Conservation (phyloP, 2,329 filamentous ascomycete species). For the Trichoderma guizhouense region DNA sequence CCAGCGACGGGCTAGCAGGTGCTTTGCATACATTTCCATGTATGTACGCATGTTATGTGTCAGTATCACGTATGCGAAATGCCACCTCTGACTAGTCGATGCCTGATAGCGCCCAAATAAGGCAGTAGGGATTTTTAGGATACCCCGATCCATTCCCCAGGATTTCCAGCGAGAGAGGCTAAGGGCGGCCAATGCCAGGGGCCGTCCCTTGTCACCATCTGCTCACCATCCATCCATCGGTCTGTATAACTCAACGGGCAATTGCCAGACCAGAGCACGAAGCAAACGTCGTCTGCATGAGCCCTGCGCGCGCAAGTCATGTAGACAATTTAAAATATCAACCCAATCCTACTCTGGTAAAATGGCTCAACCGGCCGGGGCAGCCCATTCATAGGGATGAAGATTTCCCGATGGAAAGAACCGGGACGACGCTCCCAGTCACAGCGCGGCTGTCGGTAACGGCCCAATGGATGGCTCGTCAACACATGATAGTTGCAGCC, state of each 20-base stretch:
- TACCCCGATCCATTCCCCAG: conserved; percentile 16
- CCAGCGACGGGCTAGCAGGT: neutral
- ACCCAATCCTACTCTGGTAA: neutral
- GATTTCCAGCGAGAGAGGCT: conserved; percentile 5
- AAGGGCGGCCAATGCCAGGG: conserved; percentile 15
- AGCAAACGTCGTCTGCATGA: neutral
- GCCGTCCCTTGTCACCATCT: conserved; percentile 10
- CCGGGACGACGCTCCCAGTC: neutral
- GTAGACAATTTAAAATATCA: neutral
- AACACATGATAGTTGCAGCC: neutral
- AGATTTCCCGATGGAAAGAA: neutral
- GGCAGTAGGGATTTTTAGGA: neutral
- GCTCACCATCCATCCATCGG: neutral
- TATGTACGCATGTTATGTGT: neutral
- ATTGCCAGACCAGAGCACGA: neutral
- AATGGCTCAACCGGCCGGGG: conserved; percentile 14
- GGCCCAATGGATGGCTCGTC: conserved; percentile 9
- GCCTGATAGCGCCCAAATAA: conserved; percentile 6
- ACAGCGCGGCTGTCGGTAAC: neutral
- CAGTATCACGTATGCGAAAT: neutral
- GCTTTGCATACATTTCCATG: neutral
- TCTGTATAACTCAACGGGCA: neutral
- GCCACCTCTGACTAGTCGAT: neutral
- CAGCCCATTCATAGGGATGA: neutral
- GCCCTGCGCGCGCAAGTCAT: conserved; percentile 10